These are phyloP conservation scores for Picocystis salinarum DNA, from an alignment of 139 green algal species.

Conservation along the genomic window DNA sequence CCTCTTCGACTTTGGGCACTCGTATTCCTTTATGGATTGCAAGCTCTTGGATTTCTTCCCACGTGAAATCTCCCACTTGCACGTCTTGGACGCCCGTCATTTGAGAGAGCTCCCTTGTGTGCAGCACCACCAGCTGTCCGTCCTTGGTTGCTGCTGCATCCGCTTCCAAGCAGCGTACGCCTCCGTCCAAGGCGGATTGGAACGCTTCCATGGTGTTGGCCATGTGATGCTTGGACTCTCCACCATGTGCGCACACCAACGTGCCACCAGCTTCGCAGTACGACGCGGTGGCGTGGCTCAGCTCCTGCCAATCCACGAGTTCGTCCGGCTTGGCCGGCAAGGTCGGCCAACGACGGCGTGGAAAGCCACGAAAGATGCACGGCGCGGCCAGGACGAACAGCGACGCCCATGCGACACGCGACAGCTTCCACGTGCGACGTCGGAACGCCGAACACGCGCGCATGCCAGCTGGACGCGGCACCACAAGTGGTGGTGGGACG, in stretches of 20 bases:
- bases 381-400: no score
- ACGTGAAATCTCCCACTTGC: constrained; percentile 9
- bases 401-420: no score
- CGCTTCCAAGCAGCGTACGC: constrained; percentile 29
- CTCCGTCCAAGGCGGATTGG: constrained; percentile 13
- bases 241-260: constrained; percentile 33
- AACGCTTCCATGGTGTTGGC: constrained; percentile 29
- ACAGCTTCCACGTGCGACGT: no score
- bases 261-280: no score
- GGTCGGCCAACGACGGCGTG: no score
- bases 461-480: no score
- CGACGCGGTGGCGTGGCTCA: no score
- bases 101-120: constrained; percentile 27
- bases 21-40: constrained; percentile 3
- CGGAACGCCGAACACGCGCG: no score
- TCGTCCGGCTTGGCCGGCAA: no score
- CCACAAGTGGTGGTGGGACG: no score
- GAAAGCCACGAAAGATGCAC: no score
- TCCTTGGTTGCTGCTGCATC: constrained; percentile 22
- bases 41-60: constrained; percentile 11
- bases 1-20: constrained; percentile 11
- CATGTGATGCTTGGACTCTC: constrained; percentile 16
- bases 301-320: no score
- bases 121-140: constrained; percentile 27
- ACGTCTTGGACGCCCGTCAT: not conserved